Conservation (phyloP, 345 rosid genomes). For the Lepidium aucheri region DNA sequence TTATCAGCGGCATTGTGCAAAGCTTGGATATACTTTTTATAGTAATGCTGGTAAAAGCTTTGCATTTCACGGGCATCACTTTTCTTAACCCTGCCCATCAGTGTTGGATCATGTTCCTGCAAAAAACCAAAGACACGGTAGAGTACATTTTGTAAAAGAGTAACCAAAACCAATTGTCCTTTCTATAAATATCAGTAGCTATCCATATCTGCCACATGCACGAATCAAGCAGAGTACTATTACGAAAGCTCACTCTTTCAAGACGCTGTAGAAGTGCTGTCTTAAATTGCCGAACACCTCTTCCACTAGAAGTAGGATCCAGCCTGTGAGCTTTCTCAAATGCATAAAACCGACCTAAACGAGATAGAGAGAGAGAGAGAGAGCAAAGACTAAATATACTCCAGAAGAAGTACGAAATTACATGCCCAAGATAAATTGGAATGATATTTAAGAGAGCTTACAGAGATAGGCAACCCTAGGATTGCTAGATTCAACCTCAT, state of each 20-base stretch:
- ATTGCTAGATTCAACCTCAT: conserved; percentile 88
- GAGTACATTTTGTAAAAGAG: background rate
- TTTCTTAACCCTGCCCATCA: conserved; percentile 61
- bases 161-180: background rate
- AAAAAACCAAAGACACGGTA: background rate
- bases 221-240: background rate
- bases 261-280: conserved; percentile 98
- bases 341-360: conserved; percentile 92
- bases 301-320: conserved; percentile 97
- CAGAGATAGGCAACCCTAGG: conserved; percentile 97
- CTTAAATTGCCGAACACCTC: conserved; percentile 99
- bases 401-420: background rate
- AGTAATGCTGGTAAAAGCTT: conserved; percentile 80
- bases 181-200: background rate
- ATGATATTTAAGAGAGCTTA: conserved; percentile 27
- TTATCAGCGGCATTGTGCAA: conserved; percentile 88
- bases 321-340: conserved; percentile 94
- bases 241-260: conserved; percentile 55
- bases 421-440: background rate
- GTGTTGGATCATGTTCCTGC: conserved; percentile 82
- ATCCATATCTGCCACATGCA: background rate
- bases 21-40: conserved; percentile 79
- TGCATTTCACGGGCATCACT: conserved; percentile 96
- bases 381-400: background rate
- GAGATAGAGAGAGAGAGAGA: background rate